Evolutionary conservation across 2,329 filamentous ascomycete genomes (phyloP).

Genomic region (Diaporthe citri): DNA sequence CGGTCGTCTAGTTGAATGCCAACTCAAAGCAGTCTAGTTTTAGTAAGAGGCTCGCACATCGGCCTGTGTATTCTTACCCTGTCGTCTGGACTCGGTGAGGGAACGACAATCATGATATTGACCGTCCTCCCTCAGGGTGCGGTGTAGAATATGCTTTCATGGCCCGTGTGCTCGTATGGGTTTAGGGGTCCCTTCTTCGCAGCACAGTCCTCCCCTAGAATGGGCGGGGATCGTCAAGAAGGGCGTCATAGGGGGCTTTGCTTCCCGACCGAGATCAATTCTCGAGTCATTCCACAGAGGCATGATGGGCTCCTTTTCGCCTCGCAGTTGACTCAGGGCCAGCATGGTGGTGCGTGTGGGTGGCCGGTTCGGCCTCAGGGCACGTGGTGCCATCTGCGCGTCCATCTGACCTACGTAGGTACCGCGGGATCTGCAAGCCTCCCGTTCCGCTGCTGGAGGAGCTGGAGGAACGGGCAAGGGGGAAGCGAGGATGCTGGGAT

Average conservation of each 20-base stretch:
- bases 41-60: background rate
- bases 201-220: background rate
- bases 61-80: background rate
- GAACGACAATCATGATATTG: background rate
- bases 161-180: slow-evolving; percentile 16
- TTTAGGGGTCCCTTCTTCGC: slow-evolving; percentile 12
- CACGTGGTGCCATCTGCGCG: background rate
- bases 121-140: background rate
- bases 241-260: slow-evolving; percentile 22
- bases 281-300: slow-evolving; percentile 17
- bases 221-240: background rate
- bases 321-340: slow-evolving; percentile 12
- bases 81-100: background rate
- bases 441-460: slow-evolving; percentile 23
- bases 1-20: background rate
- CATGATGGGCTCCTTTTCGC: background rate
- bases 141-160: slow-evolving; percentile 16
- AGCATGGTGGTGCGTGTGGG: background rate
- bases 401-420: slow-evolving; percentile 11
- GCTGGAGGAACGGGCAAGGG: slow-evolving; percentile 2
- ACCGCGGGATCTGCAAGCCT: slow-evolving; percentile 22
- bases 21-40: background rate
- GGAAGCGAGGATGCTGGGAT: background rate
- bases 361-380: background rate
- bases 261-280: background rate